These are phyloP conservation scores for Geotrichum histeridarum DNA, from an alignment of 1,139 yeast species.

Conservation along the genomic window DNA sequence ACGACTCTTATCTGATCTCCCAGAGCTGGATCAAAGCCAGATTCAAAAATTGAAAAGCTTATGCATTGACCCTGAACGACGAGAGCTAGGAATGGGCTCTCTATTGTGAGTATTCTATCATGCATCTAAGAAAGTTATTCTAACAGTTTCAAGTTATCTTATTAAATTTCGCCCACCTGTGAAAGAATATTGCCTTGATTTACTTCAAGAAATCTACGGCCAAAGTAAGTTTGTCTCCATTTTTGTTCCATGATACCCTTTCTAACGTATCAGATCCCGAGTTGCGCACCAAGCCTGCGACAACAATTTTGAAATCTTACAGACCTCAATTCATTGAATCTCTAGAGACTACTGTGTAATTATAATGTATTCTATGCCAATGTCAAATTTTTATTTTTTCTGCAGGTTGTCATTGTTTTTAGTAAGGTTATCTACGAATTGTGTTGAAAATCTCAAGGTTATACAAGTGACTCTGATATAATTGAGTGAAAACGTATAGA, in stretches of 20 bases:
- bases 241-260: background rate
- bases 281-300: constrained; percentile 14
- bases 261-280: constrained; percentile 11
- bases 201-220: constrained; percentile 54
- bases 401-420: no score
- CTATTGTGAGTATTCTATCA: constrained; percentile 12
- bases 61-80: constrained; percentile 72
- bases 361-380: background rate
- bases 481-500: background rate
- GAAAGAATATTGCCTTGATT: constrained; percentile 56
- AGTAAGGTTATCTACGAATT: no score
- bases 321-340: constrained; percentile 18
- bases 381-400: no score
- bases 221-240: constrained; percentile 24
- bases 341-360: background rate
- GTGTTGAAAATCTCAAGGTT: no score
- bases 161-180: constrained; percentile 90
- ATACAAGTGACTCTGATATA: no score
- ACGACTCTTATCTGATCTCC: constrained; percentile 79
- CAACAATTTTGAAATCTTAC: constrained; percentile 13
- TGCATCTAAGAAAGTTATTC: background rate
- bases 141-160: constrained; percentile 54
- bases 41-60: constrained; percentile 64
- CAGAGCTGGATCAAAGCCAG: constrained; percentile 59
- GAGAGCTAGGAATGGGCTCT: constrained; percentile 66